These are phyloP conservation scores for Allomyces arbusculus DNA, from an alignment of 192 early-diverging fungal genomes.

Conservation along the genomic window DNA sequence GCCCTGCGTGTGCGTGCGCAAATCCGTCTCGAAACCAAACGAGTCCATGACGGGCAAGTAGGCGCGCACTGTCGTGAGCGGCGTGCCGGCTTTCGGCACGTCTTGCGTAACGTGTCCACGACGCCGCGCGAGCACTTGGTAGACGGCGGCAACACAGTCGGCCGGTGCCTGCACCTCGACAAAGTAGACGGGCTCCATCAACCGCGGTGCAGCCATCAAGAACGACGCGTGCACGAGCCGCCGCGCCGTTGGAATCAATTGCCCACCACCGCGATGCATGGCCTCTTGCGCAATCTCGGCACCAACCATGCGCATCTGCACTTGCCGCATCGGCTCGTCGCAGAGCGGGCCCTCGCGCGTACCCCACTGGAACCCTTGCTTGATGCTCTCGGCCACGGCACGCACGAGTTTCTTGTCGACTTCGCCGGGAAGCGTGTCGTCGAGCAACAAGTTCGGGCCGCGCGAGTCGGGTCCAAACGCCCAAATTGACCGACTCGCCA, in stretches of 20 bases:
- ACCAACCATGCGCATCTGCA: slow-evolving; percentile 83
- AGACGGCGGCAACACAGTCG: slow-evolving; percentile 84
- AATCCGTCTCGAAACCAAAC: slow-evolving; percentile 87
- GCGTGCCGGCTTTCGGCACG: slow-evolving; percentile 80
- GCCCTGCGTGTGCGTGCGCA: slow-evolving; percentile 88
- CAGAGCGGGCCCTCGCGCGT: slow-evolving; percentile 85
- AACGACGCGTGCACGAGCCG: slow-evolving; percentile 95
- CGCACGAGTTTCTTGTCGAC: slow-evolving; percentile 66
- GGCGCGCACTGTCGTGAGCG: slow-evolving; percentile 81
- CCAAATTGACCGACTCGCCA: slow-evolving; percentile 87
- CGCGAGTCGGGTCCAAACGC: slow-evolving; percentile 87
- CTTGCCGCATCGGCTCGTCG: slow-evolving; percentile 92
- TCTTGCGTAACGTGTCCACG: slow-evolving; percentile 92
- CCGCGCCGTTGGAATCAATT: slow-evolving; percentile 88
- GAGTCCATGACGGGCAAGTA: slow-evolving; percentile 91
- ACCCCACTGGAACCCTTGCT: slow-evolving; percentile 97
- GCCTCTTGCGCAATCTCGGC: slow-evolving; percentile 65
- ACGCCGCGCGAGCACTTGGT: slow-evolving; percentile 80
- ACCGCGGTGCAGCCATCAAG: slow-evolving; percentile 76
- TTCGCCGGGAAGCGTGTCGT: slow-evolving; percentile 88
- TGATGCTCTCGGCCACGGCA: slow-evolving; percentile 61
- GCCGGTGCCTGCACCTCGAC: slow-evolving; percentile 95
- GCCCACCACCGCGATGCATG: slow-evolving; percentile 82
- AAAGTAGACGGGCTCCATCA: slow-evolving; percentile 94
- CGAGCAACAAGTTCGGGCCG: slow-evolving; percentile 81